Evolutionary conservation across 306 rosid species (phyloP), one percentile per base, ranked within the genome.

Genomic region (Echinosophora koreensis): DNA sequence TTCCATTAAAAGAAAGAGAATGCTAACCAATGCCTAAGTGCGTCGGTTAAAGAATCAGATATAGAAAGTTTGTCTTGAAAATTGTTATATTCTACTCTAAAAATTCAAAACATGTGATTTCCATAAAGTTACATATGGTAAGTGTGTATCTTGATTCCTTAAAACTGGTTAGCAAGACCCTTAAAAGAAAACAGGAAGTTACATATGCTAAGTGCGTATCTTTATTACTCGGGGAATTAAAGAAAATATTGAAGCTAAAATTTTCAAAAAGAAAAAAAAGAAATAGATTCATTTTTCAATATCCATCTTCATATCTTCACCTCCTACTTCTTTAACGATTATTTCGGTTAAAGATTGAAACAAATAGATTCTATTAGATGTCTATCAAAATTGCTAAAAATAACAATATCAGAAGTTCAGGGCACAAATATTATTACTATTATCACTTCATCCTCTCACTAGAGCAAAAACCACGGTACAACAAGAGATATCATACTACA

Each of bases 361-460:
- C 55, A 55, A 68, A 6, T 9, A 28, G 70, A 63, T 49, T 68
- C 35, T 39, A 30, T 18, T 15, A 14, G 22, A 58, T 11, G 6
- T 49, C 30, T 35, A 32, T 32, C 42, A 32, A 32, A 60, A 30
- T 60, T 32, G 16, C 44, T 32, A 32, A 35, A 41, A 41, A 41
- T 8, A 41, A 18, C 22, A 0, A 56, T 18, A 8, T 18, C 28
- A 22, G 5, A 8, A 55, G 4, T 22, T 22, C 6, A 50, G 7
- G 27, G 47, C 41, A 61, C 52, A 62, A 34, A 42, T 32, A 59
- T 11, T 52, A 65, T 12, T 56, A 34, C 70, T 47, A 56, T 62
- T 13, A 66, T n/a, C n/a, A n/a, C 73, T 77, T 50, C 74, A 61
- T 63, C 17, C 55, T 56, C 49, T 73, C 41, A 18, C 37, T 18